phyloP scores from a whole-genome alignment of 2,329 filamentous ascomycete species.

The Fusarium tricinctum region DNA sequence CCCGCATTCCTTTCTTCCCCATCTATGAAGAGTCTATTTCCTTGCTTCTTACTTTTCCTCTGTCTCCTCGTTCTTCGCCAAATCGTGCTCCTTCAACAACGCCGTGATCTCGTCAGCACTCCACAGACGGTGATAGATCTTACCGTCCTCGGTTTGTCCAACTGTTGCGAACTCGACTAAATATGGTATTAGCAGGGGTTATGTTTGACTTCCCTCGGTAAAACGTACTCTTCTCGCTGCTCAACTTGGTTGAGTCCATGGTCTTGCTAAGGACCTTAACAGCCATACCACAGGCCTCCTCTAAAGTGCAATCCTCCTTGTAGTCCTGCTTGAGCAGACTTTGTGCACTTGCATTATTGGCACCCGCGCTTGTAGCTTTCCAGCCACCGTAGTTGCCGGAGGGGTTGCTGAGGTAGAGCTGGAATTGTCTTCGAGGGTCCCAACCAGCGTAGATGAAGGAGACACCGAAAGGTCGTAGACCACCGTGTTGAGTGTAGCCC shows the following conservation, averaged over 20 bases:
- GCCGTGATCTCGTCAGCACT: conserved; percentile 95
- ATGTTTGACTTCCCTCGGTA: neutral
- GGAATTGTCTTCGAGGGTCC: conserved; percentile 96
- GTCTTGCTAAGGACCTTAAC: conserved; percentile 99
- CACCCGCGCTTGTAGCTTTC: conserved; percentile 98
- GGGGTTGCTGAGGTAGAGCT: conserved; percentile 98
- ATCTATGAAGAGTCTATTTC: conserved; percentile 51
- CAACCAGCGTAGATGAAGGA: conserved; percentile 99
- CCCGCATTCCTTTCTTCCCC: conserved; percentile 42
- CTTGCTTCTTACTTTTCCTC: conserved; percentile 70
- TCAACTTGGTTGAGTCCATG: conserved; percentile 99
- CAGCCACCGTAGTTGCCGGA: conserved; percentile 99
- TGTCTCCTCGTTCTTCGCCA: conserved; percentile 86
- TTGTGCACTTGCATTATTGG: conserved; percentile 98
- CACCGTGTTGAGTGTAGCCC: conserved; percentile 98
- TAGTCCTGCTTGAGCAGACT: conserved; percentile 99
- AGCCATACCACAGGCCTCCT: conserved; percentile 96
- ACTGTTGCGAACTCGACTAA: conserved; percentile 98
- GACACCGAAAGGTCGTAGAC: conserved; percentile 96
- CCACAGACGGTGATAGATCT: conserved; percentile 99
- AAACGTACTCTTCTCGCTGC: conserved; percentile 94
- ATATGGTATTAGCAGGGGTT: conserved; percentile 34
- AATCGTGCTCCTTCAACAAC: conserved; percentile 92
- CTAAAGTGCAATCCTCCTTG: conserved; percentile 96
- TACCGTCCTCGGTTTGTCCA: conserved; percentile 92